Evolutionary conservation across 805 yeast genomes (phyloP).

Genomic region (Huiozyma sinensis): DNA sequence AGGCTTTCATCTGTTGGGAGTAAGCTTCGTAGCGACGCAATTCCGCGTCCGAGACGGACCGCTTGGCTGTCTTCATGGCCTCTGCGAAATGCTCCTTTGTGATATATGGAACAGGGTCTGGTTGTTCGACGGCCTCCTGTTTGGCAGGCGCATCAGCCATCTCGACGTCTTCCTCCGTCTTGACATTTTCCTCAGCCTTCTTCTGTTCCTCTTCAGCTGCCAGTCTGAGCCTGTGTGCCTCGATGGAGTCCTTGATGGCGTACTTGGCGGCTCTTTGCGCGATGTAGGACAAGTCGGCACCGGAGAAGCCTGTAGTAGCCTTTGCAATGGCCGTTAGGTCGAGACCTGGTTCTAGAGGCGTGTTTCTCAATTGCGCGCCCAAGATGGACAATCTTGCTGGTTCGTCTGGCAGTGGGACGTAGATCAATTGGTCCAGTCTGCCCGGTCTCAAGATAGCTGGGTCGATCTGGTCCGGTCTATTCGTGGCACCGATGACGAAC

Average conservation of each 20-base stretch:
- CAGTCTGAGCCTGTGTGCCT: constrained; percentile 50
- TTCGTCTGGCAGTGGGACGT: constrained; percentile 97
- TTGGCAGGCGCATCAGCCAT: constrained; percentile 25
- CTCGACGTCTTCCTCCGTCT: constrained; percentile 40
- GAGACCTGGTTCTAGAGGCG: constrained; percentile 96
- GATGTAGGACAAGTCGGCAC: constrained; percentile 96
- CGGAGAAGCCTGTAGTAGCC: constrained; percentile 95
- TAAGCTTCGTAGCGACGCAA: constrained; percentile 97
- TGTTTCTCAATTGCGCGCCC: constrained; percentile 92
- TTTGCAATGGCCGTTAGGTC: constrained; percentile 82
- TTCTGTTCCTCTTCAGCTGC: constrained; percentile 25
- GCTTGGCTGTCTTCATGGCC: constrained; percentile 98
- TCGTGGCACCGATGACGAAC: constrained; percentile 97
- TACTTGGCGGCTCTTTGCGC: constrained; percentile 98
- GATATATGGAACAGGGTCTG: constrained; percentile 90
- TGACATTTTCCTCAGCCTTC: constrained; percentile 22
- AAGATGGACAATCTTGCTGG: constrained; percentile 86
- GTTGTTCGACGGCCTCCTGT: constrained; percentile 48
- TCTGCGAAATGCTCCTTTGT: constrained; percentile 93
- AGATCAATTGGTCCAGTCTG: constrained; percentile 94
- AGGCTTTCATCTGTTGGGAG: constrained; percentile 90
- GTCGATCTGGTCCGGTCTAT: constrained; percentile 98
- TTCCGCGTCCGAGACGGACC: constrained; percentile 95
- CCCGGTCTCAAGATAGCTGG: constrained; percentile 99
- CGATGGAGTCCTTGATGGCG: constrained; percentile 96